Percentiles rank a stretch among this genome's conserved stretches.
These are phyloP conservation scores for Gardenia jasminoides DNA, from an alignment of 257 asterid species.

Conservation along the genomic window DNA sequence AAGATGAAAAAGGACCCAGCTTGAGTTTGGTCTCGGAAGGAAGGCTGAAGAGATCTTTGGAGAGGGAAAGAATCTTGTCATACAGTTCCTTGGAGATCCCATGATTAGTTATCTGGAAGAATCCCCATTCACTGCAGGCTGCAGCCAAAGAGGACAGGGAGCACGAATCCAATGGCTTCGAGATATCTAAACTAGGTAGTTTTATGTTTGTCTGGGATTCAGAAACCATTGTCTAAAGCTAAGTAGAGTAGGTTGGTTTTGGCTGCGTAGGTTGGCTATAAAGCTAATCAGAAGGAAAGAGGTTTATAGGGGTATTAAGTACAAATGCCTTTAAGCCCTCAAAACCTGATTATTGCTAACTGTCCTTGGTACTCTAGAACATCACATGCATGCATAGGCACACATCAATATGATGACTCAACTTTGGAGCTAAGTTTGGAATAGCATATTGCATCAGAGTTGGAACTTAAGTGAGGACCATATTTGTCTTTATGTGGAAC, in stretches of 20 bases:
- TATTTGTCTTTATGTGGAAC: neutral
- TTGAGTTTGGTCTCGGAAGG: slow-evolving; percentile 52
- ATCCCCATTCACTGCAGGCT: slow-evolving; percentile 74
- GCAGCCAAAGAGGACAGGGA: slow-evolving; percentile 48
- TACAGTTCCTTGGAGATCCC: slow-evolving; percentile 49
- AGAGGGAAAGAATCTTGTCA: slow-evolving; percentile 31
- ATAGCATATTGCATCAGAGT: neutral
- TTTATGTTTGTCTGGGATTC: slow-evolving; percentile 43
- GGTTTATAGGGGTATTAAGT: neutral
- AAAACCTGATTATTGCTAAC: neutral
- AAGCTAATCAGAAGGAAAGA: neutral
- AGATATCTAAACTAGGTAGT: slow-evolving; percentile 60
- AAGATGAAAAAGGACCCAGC: slow-evolving; percentile 57
- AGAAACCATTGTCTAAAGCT: slow-evolving; percentile 35
- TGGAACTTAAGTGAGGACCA: neutral
- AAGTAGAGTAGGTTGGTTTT: slow-evolving; percentile 14
- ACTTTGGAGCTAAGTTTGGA: neutral
- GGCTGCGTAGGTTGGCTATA: slow-evolving; percentile 20
- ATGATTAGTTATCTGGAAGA: slow-evolving; percentile 56
- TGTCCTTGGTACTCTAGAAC: neutral
- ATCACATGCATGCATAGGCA: neutral
- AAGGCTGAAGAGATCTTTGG: slow-evolving; percentile 46
- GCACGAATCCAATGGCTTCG: slow-evolving; percentile 48
- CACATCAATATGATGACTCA: neutral
- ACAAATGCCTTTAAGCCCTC: too few relatives aligned